These are phyloP conservation scores for Candida schatavii DNA, from an alignment of 805 yeast genomes.

Conservation along the genomic window DNA sequence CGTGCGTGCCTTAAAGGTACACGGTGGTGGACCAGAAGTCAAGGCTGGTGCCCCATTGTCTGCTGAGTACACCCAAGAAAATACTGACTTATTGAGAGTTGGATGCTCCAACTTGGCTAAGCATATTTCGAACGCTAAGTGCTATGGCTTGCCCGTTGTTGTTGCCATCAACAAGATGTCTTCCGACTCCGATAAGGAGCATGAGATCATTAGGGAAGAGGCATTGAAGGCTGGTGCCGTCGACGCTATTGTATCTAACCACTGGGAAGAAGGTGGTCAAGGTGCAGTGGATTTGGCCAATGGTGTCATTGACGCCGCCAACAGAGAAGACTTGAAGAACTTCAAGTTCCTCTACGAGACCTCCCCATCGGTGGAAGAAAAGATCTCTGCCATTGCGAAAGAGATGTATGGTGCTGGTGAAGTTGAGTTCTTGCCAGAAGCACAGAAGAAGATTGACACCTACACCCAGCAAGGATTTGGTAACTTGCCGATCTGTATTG, in stretches of 20 bases:
- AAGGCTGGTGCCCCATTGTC: slow-evolving; percentile 83
- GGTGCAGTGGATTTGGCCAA: slow-evolving; percentile 76
- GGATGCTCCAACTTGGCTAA: slow-evolving; percentile 77
- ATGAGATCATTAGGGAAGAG: slow-evolving; percentile 62
- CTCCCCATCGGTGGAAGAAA: slow-evolving; percentile 64
- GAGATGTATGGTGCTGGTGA: slow-evolving; percentile 77
- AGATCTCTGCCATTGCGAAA: slow-evolving; percentile 62
- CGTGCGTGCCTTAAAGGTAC: slow-evolving; percentile 78
- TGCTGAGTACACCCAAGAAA: slow-evolving; percentile 67
- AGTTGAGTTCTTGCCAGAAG: slow-evolving; percentile 66
- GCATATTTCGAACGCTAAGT: slow-evolving; percentile 69
- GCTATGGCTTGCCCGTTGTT: slow-evolving; percentile 74
- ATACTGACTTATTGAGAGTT: slow-evolving; percentile 60
- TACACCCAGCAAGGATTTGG: slow-evolving; percentile 76
- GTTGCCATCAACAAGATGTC: slow-evolving; percentile 81
- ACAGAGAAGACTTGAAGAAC: slow-evolving; percentile 38
- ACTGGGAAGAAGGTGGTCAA: slow-evolving; percentile 83
- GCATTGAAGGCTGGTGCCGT: slow-evolving; percentile 75
- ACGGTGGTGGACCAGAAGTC: slow-evolving; percentile 88
- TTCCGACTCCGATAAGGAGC: slow-evolving; percentile 67
- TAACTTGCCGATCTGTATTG: slow-evolving; percentile 77
- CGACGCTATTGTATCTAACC: slow-evolving; percentile 78
- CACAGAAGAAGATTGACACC: slow-evolving; percentile 63
- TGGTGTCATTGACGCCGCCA: slow-evolving; percentile 63
- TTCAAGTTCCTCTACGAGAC: slow-evolving; percentile 59